Percentiles rank a stretch among this genome's conserved stretches.
Evolutionary conservation across 768 basidiomycete genomes (phyloP).

Genomic region (Lentinula boryana): DNA sequence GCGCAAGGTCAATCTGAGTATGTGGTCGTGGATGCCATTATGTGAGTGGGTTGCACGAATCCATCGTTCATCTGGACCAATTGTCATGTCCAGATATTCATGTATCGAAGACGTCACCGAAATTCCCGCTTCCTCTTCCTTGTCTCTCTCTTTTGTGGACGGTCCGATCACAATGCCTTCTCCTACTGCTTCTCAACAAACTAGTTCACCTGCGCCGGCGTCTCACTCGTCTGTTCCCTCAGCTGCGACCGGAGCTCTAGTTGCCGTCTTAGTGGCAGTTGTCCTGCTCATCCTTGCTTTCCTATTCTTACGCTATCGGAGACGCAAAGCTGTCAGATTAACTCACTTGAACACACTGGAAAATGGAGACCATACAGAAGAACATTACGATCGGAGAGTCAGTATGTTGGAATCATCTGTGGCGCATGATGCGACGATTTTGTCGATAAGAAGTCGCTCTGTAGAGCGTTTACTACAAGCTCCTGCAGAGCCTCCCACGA

Average conservation of each 20-base stretch:
- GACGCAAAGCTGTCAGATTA: not conserved
- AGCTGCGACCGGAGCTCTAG: not conserved
- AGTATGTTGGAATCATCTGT: not conserved
- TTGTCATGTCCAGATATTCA: not conserved
- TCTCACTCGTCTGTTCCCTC: not conserved
- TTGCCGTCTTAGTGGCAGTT: not conserved
- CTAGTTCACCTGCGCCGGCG: not conserved
- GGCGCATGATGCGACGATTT: not conserved
- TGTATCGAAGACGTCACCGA: not conserved
- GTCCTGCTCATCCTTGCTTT: not conserved
- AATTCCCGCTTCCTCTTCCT: not conserved
- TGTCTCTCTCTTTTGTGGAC: too few relatives aligned
- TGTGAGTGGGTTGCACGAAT: not conserved
- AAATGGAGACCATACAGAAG: not conserved
- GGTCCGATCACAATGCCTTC: not conserved
- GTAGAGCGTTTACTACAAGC: not conserved
- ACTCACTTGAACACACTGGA: not conserved
- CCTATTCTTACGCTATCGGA: not conserved
- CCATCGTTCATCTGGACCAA: not conserved
- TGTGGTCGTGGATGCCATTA: conserved; percentile 4
- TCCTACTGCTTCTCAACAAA: not conserved
- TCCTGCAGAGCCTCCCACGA: not conserved
- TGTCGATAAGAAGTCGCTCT: not conserved
- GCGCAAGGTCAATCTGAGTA: not conserved
- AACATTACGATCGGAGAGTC: not conserved